Conservation (phyloP, 106 monocot genomes). For the Dendrobium nobile region DNA sequence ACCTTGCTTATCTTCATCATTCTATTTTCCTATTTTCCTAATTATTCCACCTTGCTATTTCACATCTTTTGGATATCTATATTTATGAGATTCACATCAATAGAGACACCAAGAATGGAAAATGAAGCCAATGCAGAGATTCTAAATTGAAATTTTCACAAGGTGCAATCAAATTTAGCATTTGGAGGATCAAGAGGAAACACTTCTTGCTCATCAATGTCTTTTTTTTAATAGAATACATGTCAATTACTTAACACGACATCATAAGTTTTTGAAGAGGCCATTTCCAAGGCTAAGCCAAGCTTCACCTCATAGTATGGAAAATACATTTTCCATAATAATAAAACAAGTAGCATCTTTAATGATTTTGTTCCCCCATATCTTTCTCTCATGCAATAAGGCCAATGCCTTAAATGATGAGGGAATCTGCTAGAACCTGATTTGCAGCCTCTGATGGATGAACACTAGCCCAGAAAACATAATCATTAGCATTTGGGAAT, state of each 20-base stretch:
- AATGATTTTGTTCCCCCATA: not conserved
- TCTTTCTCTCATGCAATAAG: constrained; percentile 33
- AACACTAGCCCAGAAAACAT: constrained; percentile 86
- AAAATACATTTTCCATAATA: not conserved
- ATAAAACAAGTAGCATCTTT: not conserved
- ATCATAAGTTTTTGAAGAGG: not conserved
- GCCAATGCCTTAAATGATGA: constrained; percentile 43
- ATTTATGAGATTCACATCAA: too few relatives aligned
- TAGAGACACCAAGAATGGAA: too few relatives aligned
- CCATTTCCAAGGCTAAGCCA: not conserved
- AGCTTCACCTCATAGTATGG: not conserved
- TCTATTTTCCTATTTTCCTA: too few relatives aligned
- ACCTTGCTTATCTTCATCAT: too few relatives aligned
- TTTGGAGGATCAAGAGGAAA: too few relatives aligned
- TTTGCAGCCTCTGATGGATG: constrained; percentile 88
- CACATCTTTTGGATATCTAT: too few relatives aligned
- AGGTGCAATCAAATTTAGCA: too few relatives aligned
- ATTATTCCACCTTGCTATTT: too few relatives aligned
- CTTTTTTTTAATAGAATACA: not conserved
- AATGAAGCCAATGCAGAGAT: too few relatives aligned
- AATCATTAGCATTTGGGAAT: constrained; percentile 59
- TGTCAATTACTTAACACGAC: not conserved
- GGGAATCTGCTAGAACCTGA: constrained; percentile 53
- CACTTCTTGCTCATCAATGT: too few relatives aligned
- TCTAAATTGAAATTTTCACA: too few relatives aligned